Evolutionary conservation across 148 eudicot species (phyloP), one percentile per base, ranked within the genome.

Genomic region (Dianthus caryophyllus): DNA sequence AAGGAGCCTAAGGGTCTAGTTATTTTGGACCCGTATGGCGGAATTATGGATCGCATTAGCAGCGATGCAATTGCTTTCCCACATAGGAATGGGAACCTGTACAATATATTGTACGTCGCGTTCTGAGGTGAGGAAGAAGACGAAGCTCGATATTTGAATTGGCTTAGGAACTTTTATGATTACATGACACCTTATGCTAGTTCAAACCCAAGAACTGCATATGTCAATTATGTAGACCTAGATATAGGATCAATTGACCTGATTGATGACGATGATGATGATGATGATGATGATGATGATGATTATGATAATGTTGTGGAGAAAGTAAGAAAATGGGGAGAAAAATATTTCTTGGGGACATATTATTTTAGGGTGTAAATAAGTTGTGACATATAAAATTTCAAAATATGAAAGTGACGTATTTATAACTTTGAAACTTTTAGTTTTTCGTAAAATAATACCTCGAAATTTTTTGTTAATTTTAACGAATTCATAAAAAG

Each of bases 21-120:
- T 1, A 62, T 73, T 2, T 61, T 81, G 17, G 80, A 75, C 24
- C 85, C 85, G 1, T 79, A 72, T 27, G 88, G 88, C 0, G 88
- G 88, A 39, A 50, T 57, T 15, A 74, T 84, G 88, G 71, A 61
- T 43, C 71, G 78, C 8, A 76, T 84, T 25, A 64, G 71, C 6
- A 79, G 69, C 38, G 71, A 81, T 14, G 82, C 76, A 11, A 75
- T 76, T 24, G 68, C 84, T 20, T 84, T 84, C 47, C 88, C 87
- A 33, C 85, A 84, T 58, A 66, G 83, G 29, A 70, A 73, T 21
- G 87, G 85, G 8, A 84, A 81, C 43, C 2, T 84, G 38, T 76
- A 55, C 31, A 67, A 68, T 68, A 74, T 78, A 25, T 66, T 73
- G 56, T 78, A 74, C 15, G 74, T 43, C 0, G 67, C 55, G 9